Base-by-base conservation (phyloP, 208 protist species). In the Novymonas esmeraldas region DNA sequence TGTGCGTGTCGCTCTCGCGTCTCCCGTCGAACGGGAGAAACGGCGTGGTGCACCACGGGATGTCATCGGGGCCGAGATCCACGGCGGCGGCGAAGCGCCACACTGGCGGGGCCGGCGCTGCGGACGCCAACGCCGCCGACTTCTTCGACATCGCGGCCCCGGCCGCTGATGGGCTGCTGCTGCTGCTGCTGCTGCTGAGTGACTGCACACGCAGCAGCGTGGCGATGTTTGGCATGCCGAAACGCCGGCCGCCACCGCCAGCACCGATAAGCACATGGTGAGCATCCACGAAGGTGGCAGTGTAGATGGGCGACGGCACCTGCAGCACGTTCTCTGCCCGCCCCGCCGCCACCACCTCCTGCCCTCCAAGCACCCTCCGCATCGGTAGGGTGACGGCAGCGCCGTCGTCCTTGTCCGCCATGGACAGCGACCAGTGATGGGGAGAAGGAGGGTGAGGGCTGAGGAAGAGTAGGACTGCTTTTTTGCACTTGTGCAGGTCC, bases 221-320 rank as follows among this genome's bases (percentile, higher is more conserved):
- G 2, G 93, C 69, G 11, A 93, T 56, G 52, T 96, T 96, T 2
- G 76, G 80, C 91, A 96, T 96, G 44, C 91, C 91, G 64, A 94
- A 96, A 13, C 85, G 82, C 18, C 70, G 70, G 2, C 91, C 88
- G 6, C 90, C 90, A 0, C 88, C 91, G 18, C 91, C 91, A 3
- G 88, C 91, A 2, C 80, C 87, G 55, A 96, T 64, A 16, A 96
- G 65, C 7, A 89, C 82, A 58, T 94, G 79, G 31, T 77, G 73
- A 0, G 81, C 76, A 51, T 81, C 70, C 16, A 93, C 69, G 73
- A 84, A 93, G 51, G 81, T 69, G 36, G 76, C 79, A 20, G 86
- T 79, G 77, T 93, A 96, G 31, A 95, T 79, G 9, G 89, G 89
- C 13, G 86, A 95, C 6, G 86, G 86, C 44, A 90, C 45, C 76